Conservation (phyloP, 2,329 filamentous ascomycete species). For the Lecanicillium sp. region DNA sequence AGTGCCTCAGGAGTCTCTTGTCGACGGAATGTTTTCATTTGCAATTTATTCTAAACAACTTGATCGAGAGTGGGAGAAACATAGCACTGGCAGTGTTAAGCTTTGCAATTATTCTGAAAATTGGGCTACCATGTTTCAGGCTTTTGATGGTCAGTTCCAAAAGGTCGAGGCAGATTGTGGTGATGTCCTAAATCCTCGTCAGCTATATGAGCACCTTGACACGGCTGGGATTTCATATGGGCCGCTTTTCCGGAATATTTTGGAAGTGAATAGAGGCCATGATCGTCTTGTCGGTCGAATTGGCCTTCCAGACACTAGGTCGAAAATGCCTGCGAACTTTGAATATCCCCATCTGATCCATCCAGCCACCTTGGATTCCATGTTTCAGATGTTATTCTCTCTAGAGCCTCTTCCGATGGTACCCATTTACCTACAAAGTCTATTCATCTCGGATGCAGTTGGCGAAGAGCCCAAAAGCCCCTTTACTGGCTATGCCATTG, state of each 20-base stretch:
- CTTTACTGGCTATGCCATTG: slow-evolving; percentile 34
- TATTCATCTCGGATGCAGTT: slow-evolving; percentile 36
- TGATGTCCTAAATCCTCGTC: slow-evolving; percentile 28
- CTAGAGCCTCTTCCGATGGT: slow-evolving; percentile 39
- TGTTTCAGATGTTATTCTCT: slow-evolving; percentile 45
- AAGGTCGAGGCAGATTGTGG: slow-evolving; percentile 20
- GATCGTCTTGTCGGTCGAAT: slow-evolving; percentile 29
- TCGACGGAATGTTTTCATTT: slow-evolving; percentile 21
- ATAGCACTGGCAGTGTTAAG: slow-evolving; percentile 28
- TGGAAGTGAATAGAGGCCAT: slow-evolving; percentile 22
- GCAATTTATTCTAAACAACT: slow-evolving; percentile 37
- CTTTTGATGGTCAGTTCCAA: slow-evolving; percentile 15
- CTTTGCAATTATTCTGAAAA: slow-evolving; percentile 17
- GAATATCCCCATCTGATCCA: slow-evolving; percentile 50
- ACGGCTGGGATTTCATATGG: slow-evolving; percentile 45
- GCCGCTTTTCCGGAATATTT: slow-evolving; percentile 39
- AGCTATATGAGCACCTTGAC: slow-evolving; percentile 42
- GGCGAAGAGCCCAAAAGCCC: slow-evolving; percentile 20
- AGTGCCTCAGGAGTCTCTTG: slow-evolving; percentile 11
- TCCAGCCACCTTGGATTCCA: slow-evolving; percentile 46
- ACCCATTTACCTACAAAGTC: slow-evolving; percentile 34
- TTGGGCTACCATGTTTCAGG: slow-evolving; percentile 12
- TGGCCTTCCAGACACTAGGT: slow-evolving; percentile 38
- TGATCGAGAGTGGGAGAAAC: slow-evolving; percentile 31
- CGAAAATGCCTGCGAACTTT: slow-evolving; percentile 43